Base-by-base conservation (phyloP, 352 stramenopile genomes). In the Globisporangium heterothallicum region DNA sequence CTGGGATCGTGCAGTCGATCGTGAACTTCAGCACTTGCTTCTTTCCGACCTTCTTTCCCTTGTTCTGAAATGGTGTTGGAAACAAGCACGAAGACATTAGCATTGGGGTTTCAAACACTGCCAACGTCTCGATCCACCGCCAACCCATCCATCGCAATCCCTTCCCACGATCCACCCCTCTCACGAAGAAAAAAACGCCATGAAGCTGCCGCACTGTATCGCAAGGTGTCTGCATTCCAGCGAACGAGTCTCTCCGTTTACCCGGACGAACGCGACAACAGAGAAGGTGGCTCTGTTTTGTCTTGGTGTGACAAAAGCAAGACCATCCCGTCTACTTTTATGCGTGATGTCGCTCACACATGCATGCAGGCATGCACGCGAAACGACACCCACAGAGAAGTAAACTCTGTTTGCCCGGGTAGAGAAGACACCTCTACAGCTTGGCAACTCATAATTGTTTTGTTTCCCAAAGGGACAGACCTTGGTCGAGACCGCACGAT, bases 1-100 rank as follows among this genome's bases (percentile, higher is more conserved):
- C 96, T 43, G 97, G 97, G 58, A 97, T 86, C 47, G 87, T 97
- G 78, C 88, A 97, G 74, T 97, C 89, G 64, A 97, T 92, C 50
- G 87, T 95, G 74, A 96, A 97, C 84, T 95, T 96, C 25, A 95
- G 75, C 43, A 91, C 53, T 58, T 89, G 66, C 80, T 95, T 95
- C 79, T 95, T 95, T 66, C 75, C 71, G 49, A 91, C 64, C 74
- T 90, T 94, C 80, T 95, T 92, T 58, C 74, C 73, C 70, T 88
- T 92, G 60, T 67, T 74, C 76, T 92, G 60, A n/a, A n/a, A n/a
- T 49, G 9, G 27, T 9, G 32, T 38, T 6, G 16, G 24, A 46
- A 6, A 35, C 4, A 4, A 29, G 6, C 19, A 45, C 12, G 18
- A 38, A 30, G 6, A 35, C 18, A 49, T 27, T 12, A 6, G 53